Evolutionary conservation across 192 early-diverging fungal genomes (phyloP).

Genomic region (Linnemannia exigua): DNA sequence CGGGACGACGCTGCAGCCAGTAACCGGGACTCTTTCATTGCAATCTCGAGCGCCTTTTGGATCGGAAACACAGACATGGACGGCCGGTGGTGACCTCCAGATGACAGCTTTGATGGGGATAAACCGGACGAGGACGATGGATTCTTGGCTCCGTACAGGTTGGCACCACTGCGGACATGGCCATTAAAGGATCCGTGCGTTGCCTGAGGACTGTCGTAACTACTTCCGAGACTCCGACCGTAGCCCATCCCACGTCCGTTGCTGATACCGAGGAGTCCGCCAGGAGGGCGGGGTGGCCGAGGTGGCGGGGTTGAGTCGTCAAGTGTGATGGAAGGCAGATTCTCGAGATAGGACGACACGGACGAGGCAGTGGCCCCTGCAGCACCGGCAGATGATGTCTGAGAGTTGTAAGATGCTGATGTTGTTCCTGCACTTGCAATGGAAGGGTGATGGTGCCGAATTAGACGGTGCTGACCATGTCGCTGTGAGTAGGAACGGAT

Average conservation of each 20-base stretch:
- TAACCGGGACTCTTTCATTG: conserved; percentile 43
- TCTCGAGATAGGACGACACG: conserved; percentile 48
- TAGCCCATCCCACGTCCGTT: conserved; percentile 56
- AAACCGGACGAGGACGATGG: conserved; percentile 25
- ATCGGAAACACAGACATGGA: conserved; percentile 49
- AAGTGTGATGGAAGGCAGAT: conserved; percentile 32
- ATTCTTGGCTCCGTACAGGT: conserved; percentile 42
- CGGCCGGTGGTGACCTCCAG: conserved; percentile 15
- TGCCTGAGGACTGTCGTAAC: conserved; percentile 46
- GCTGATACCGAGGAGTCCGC: conserved; percentile 48
- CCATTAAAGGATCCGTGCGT: conserved; percentile 49
- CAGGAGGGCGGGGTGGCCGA: conserved; percentile 41
- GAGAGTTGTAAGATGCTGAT: conserved; percentile 11
- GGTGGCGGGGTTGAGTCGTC: conserved; percentile 22
- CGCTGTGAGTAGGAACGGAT: conserved; percentile 35
- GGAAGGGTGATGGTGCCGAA: conserved; percentile 20
- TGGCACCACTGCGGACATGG: conserved; percentile 53
- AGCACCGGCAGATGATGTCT: conserved; percentile 14
- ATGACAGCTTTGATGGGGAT: conserved; percentile 12
- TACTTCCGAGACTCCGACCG: conserved; percentile 31
- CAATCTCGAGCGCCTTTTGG: conserved; percentile 53
- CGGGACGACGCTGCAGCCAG: conserved; percentile 39
- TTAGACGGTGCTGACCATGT: conserved; percentile 32
- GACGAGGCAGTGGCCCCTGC: conserved; percentile 28
- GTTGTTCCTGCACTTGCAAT: neutral